Evolutionary conservation across 495 filamentous ascomycete genomes (phyloP).

Genomic region (Coniosporium apollinis): DNA sequence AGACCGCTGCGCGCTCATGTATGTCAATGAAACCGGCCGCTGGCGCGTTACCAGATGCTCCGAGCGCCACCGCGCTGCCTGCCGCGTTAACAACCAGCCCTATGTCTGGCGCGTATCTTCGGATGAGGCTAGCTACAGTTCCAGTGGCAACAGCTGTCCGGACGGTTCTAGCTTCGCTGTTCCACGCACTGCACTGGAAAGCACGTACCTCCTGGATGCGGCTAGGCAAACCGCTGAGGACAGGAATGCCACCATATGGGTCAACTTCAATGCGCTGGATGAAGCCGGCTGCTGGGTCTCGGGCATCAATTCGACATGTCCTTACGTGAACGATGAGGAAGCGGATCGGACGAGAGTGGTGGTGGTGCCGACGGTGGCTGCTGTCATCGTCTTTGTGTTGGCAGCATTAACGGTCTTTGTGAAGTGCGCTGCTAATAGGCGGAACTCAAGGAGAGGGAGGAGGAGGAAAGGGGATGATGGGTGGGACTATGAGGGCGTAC

Average conservation of each 20-base stretch:
- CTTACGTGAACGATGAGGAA: constrained; percentile 29
- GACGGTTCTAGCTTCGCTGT: constrained; percentile 24
- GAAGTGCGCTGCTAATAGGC: constrained; percentile 44
- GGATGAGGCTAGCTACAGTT: constrained; percentile 24
- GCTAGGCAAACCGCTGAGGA: constrained; percentile 12
- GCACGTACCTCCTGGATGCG: constrained; percentile 31
- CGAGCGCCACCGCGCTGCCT: constrained; percentile 32
- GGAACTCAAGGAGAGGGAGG: constrained; percentile 31
- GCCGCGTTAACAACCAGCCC: constrained; percentile 31
- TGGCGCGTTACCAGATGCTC: constrained; percentile 42
- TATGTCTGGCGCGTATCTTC: constrained; percentile 39
- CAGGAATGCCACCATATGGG: constrained; percentile 24
- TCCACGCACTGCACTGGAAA: constrained; percentile 45
- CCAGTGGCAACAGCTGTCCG: constrained; percentile 17
- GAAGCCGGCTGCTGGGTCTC: constrained; percentile 40
- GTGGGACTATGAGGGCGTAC: constrained; percentile 53
- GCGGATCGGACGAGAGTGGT: constrained; percentile 29
- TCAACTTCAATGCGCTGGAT: constrained; percentile 44
- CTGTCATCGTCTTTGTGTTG: constrained; percentile 40
- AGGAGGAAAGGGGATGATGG: constrained; percentile 36
- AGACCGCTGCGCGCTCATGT: constrained; percentile 32
- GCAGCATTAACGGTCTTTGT: constrained; percentile 43
- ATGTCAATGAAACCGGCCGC: constrained; percentile 25
- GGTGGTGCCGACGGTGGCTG: constrained; percentile 42
- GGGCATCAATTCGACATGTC: constrained; percentile 35